These are phyloP conservation scores for Prinsepia uniflora DNA, from an alignment of 306 rosid genomes.

Conservation along the genomic window DNA sequence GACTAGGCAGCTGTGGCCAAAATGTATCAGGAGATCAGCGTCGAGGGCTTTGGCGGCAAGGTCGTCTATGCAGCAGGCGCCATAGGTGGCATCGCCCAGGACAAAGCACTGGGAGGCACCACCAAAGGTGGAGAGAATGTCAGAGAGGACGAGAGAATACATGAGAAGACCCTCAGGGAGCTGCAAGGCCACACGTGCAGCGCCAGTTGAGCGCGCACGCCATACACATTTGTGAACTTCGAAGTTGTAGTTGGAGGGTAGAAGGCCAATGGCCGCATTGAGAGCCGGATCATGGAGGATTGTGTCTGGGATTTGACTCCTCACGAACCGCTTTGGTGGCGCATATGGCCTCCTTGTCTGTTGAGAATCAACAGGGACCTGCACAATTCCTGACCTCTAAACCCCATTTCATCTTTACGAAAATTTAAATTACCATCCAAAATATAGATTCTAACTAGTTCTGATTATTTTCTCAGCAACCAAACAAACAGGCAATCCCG, in stretches of 20 bases:
- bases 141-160: constrained; percentile 77
- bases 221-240: constrained; percentile 84
- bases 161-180: constrained; percentile 92
- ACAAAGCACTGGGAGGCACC: constrained; percentile 55
- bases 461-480: neutral
- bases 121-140: constrained; percentile 72
- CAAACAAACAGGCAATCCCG: constrained; percentile 4
- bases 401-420: neutral
- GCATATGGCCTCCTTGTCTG: neutral
- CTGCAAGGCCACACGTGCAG: constrained; percentile 71
- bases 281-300: constrained; percentile 39
- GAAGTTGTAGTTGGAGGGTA: constrained; percentile 68
- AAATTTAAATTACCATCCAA: neutral
- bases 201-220: constrained; percentile 64
- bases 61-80: constrained; percentile 86
- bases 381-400: neutral
- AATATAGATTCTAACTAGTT: neutral
- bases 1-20: constrained; percentile 90
- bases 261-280: constrained; percentile 43
- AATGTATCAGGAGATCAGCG: constrained; percentile 73
- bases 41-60: constrained; percentile 63
- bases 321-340: constrained; percentile 50
- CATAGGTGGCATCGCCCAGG: constrained; percentile 79
- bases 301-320: constrained; percentile 49
- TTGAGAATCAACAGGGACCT: neutral